Base-by-base conservation (phyloP, 768 basidiomycete genomes). In the Leucocoprinus birnbaumii region DNA sequence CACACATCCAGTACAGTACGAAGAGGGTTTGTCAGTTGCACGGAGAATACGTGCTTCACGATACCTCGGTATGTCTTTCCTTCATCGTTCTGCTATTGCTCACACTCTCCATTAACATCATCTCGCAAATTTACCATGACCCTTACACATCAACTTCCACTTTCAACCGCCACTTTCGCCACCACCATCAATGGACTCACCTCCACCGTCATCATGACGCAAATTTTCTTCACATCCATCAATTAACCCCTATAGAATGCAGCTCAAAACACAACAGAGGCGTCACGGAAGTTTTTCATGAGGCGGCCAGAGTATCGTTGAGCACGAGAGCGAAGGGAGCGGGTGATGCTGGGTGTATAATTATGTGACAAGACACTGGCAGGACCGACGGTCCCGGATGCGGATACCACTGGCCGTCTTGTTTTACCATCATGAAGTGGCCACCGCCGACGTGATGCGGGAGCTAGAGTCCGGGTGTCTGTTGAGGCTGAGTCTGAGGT, bases 191-290 rank as follows among this genome's bases (percentile, higher is more conserved):
- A 5, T 11, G 11, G 11, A 5, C 31, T 31, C 31, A 31, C 11
- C 31, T 5, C 31, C 31, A 31, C 31, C 31, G 31, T 31, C 31
- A n/a, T n/a, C n/a, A 31, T 31, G 31, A 11, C 31, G 31, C 31
- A 31, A 31, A 5, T 11, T 38, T n/a, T 16, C 8, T 16, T 24
- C 35, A 41, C 21, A 40, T 19, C 34, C 24, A 19, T 38, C 21
- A 38, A 14, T 14, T n/a, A 14, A 11, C 38, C 11, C 38, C 4
- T 14, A 13, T 63, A 97, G 95, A 98, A 77, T 98, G 96, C 66
- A 96, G 94, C 59, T 94, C 96, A 7, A 98, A 98, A 70, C 94
- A 96, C 65, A 95, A 97, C 61, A 84, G 96, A 46, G 96, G 96
- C 3, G 94, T 98, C 10, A 78, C 83, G 25, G 95, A 98, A 66